Evolutionary conservation across 2,329 filamentous ascomycete genomes (phyloP).

Genomic region (Claviceps arundinis): DNA sequence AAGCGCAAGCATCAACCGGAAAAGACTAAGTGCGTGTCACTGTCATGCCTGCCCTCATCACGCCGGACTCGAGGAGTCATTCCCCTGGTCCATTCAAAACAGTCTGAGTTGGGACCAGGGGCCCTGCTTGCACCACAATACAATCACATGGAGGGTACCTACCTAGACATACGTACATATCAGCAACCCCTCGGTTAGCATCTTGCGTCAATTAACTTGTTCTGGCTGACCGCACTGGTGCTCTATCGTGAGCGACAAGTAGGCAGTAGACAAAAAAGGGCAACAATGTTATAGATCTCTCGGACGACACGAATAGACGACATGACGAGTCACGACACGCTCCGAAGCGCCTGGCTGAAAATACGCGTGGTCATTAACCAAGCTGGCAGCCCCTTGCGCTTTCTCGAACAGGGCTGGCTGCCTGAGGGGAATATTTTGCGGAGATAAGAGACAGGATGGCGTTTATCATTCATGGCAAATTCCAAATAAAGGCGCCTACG

Average conservation of each 20-base stretch:
- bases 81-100: neutral
- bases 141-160: neutral
- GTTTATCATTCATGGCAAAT: neutral
- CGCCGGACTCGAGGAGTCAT: neutral
- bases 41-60: no score
- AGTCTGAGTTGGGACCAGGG: neutral
- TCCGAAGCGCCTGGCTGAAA: neutral
- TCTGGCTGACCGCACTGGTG: neutral
- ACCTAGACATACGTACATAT: neutral
- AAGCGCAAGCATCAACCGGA: neutral
- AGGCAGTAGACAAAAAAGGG: neutral
- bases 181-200: neutral
- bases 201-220: neutral
- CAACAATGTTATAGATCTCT: no score
- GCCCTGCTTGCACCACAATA: no score
- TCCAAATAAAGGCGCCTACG: neutral
- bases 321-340: no score
- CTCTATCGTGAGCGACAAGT: neutral
- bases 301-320: no score
- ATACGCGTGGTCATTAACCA: neutral
- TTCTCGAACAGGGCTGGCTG: neutral
- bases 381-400: neutral
- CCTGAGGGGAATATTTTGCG: neutral
- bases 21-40: neutral
- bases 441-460: conserved; percentile 4